These are phyloP conservation scores for Clathrus columnatus DNA, from an alignment of 768 basidiomycete genomes.

Conservation along the genomic window DNA sequence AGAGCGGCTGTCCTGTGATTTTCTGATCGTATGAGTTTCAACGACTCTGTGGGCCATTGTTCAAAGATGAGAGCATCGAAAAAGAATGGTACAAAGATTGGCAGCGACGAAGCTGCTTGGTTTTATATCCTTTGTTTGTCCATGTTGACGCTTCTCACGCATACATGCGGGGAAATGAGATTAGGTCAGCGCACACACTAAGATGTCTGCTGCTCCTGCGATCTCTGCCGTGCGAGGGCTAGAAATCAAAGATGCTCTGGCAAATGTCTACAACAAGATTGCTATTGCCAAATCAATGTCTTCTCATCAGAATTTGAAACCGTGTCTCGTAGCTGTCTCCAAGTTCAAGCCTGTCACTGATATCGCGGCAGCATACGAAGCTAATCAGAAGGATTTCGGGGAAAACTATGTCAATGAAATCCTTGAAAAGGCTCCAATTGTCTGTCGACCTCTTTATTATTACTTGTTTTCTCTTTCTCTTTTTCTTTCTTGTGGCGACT, in stretches of 20 bases:
- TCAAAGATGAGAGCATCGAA: conserved; percentile 1
- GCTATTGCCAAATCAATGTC: conserved; percentile 25
- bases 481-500: not conserved
- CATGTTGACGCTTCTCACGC: conserved; percentile 2
- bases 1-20: conserved; percentile 7
- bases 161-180: not conserved
- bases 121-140: not conserved
- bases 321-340: conserved; percentile 76
- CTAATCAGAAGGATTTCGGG: conserved; percentile 85
- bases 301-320: conserved; percentile 14
- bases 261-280: conserved; percentile 44
- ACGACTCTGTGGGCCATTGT: conserved; percentile 11
- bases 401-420: conserved; percentile 97
- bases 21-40: conserved; percentile 9
- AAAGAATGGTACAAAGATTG: not conserved
- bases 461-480: not conserved
- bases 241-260: conserved; percentile 47
- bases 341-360: conserved; percentile 89
- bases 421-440: conserved; percentile 72
- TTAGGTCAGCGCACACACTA: not conserved
- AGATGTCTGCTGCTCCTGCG: not conserved
- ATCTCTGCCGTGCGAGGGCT: conserved; percentile 31
- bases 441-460: conserved; percentile 29
- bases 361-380: conserved; percentile 71
- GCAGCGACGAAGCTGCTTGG: not conserved